Percentiles rank a stretch among this genome's conserved stretches.
Evolutionary conservation across 805 yeast genomes (phyloP).

Genomic region (Barnettozyma sp.): DNA sequence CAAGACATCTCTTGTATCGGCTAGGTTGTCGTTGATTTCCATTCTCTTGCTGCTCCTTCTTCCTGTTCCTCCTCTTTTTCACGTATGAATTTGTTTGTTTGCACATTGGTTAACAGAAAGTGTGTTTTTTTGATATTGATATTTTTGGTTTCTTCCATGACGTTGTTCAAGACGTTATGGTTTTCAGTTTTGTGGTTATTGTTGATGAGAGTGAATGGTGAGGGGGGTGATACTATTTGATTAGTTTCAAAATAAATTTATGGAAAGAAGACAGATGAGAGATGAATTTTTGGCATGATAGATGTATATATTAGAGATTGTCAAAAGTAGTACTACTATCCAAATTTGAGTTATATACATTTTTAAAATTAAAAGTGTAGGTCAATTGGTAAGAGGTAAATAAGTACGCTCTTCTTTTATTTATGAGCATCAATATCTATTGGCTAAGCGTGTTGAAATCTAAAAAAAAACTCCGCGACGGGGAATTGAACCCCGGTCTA

Average conservation of each 20-base stretch:
- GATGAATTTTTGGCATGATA: conserved; percentile 12
- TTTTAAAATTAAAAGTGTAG: neutral
- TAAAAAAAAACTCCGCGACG: conserved; percentile 12
- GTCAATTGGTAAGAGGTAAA: neutral
- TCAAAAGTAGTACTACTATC: conserved; percentile 3
- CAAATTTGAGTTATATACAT: conserved; percentile 5
- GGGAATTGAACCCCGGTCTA: conserved; percentile 20
- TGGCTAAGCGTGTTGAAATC: neutral
- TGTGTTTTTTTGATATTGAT: conserved; percentile 2
- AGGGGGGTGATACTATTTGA: conserved; percentile 3
- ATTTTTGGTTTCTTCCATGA: conserved; percentile 3
- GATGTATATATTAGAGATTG: conserved; percentile 11
- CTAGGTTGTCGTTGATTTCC: too few species aligned
- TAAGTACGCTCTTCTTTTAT: neutral
- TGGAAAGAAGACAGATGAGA: conserved; percentile 6
- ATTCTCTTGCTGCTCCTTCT: too few species aligned
- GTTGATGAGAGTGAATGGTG: conserved; percentile 6
- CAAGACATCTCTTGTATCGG: too few species aligned
- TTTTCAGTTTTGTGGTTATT: conserved; percentile 6
- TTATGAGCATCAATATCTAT: too few species aligned
- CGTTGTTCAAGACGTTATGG: conserved; percentile 3
- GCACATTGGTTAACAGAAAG: too few species aligned
- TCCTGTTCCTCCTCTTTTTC: too few species aligned
- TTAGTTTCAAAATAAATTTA: conserved; percentile 6
- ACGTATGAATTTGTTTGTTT: too few species aligned